Base-by-base conservation (phyloP, 768 basidiomycete species). In the Termitomyces sp. region DNA sequence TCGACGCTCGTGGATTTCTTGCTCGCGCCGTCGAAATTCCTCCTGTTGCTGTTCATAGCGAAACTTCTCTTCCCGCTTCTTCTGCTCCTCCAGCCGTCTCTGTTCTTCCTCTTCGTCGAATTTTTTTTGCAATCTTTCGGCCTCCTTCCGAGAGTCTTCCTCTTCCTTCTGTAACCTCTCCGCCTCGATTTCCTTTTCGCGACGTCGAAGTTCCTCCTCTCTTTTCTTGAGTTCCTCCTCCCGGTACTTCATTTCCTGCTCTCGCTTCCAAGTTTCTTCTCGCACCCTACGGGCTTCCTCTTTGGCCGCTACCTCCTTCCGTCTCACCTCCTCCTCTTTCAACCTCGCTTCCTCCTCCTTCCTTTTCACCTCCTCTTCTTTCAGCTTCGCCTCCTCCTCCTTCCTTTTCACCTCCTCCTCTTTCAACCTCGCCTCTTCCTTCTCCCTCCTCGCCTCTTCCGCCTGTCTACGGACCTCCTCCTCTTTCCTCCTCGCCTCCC, bases 1-100 rank as follows among this genome's bases (percentile, higher is more conserved):
- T 62, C 76, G 78, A 31, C 79, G 75, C 58, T 82, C 78, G 54
- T 76, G 71, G 49, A 77, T 73, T 23, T 78, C 76, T 41, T 77
- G 77, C 43, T 75, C 78, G n/a, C 77, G 72, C 59, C 69, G 69
- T 40, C 70, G 72, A 62, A 71, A 77, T 34, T 80, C 74, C 56
- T 74, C 69, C 60, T 77, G 75, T 57, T 76, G 73, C 31, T 72
- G 71, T 63, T 60, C 69, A 27, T 59, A 67, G 43, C 62, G 61
- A 54, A 62, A 49, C 44, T 66, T 67, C 53, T 65, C 66, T 34
- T 63, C 60, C 54, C 63, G 63, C 50, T 65, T 68, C 57, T 48
- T 55, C 59, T 72, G 66, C 45, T 66, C 66, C 53, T 69, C 69
- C 11, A 59, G 54, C 41, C 63, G 63, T 41, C 62, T 65, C 32